Conservation (phyloP, 2,329 filamentous ascomycete genomes). For the Colletotrichum spaethianum region DNA sequence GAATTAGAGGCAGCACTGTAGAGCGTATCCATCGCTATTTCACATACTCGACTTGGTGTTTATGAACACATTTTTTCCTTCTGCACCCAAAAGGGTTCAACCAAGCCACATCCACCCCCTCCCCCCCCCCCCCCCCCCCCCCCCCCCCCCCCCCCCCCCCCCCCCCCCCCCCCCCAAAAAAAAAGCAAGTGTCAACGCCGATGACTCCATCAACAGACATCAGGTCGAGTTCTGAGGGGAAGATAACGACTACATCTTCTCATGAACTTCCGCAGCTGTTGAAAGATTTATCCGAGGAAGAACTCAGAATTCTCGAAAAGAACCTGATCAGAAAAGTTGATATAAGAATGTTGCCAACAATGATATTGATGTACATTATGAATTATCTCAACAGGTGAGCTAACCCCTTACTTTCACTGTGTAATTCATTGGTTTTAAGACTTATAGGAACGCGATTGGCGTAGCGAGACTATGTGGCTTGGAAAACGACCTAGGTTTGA, state of each 20-base stretch:
- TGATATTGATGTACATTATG: slow-evolving; percentile 80
- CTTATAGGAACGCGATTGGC: slow-evolving; percentile 59
- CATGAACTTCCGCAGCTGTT: slow-evolving; percentile 11
- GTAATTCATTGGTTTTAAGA: not conserved
- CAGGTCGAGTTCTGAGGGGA: slow-evolving; percentile 11
- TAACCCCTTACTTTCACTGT: too few species aligned
- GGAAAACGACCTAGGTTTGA: slow-evolving; percentile 52
- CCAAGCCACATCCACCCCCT: too few species aligned
- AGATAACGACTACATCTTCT: not conserved
- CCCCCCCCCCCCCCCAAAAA: too few species aligned
- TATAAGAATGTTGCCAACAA: slow-evolving; percentile 73
- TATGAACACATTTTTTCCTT: too few species aligned
- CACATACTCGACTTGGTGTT: too few species aligned
- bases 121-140: too few species aligned
- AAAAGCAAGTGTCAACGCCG: too few species aligned
- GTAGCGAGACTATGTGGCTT: slow-evolving; percentile 66
- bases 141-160: too few species aligned
- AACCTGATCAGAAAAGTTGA: slow-evolving; percentile 74
- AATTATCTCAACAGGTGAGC: slow-evolving; percentile 71
- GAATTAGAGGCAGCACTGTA: not conserved
- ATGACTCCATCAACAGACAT: too few species aligned
- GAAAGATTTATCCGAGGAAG: slow-evolving; percentile 37
- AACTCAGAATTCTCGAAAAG: slow-evolving; percentile 61
- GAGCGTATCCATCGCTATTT: too few species aligned
- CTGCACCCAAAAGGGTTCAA: too few species aligned